Evolutionary conservation across 129 eudicot species (phyloP).

Genomic region (Flaveria linearis): DNA sequence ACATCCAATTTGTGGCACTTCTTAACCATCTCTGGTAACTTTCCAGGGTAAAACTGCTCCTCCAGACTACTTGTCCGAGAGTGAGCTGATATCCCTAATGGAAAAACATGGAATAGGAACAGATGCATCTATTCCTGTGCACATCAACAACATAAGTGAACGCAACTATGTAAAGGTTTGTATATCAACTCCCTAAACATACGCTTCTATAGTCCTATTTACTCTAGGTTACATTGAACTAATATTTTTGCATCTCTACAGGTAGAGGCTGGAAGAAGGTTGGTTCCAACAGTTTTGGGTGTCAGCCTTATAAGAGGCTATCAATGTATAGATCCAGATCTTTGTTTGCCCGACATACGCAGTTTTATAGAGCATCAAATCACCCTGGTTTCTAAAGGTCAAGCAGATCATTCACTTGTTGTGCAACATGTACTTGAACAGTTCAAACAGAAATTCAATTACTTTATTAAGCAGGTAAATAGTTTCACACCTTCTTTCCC

Average conservation of each 20-base stretch:
- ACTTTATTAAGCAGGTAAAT: slow-evolving; percentile 76
- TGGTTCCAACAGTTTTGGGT: slow-evolving; percentile 87
- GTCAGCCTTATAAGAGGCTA: slow-evolving; percentile 87
- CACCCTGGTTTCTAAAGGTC: slow-evolving; percentile 85
- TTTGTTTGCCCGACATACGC: slow-evolving; percentile 90
- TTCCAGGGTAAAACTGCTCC: slow-evolving; percentile 78
- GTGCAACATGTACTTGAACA: slow-evolving; percentile 77
- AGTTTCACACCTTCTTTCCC: not conserved
- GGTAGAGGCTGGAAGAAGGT: slow-evolving; percentile 89
- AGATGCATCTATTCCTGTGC: slow-evolving; percentile 94
- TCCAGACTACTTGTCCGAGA: slow-evolving; percentile 87
- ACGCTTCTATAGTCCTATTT: not conserved
- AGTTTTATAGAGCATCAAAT: slow-evolving; percentile 93
- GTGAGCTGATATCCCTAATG: slow-evolving; percentile 91
- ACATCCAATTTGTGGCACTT: not conserved
- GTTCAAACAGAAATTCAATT: slow-evolving; percentile 74
- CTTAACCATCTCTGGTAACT: slow-evolving; percentile 11
- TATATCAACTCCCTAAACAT: slow-evolving; percentile 18
- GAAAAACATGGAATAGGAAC: slow-evolving; percentile 96
- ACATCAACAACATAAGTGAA: slow-evolving; percentile 92
- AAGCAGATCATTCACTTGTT: slow-evolving; percentile 74
- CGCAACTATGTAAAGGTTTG: slow-evolving; percentile 89
- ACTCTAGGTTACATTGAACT: not conserved
- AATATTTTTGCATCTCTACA: slow-evolving; percentile 29
- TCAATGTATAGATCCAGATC: slow-evolving; percentile 89